Evolutionary conservation across 2,329 filamentous ascomycete genomes (phyloP).

Genomic region (Aureobasidium sp.): DNA sequence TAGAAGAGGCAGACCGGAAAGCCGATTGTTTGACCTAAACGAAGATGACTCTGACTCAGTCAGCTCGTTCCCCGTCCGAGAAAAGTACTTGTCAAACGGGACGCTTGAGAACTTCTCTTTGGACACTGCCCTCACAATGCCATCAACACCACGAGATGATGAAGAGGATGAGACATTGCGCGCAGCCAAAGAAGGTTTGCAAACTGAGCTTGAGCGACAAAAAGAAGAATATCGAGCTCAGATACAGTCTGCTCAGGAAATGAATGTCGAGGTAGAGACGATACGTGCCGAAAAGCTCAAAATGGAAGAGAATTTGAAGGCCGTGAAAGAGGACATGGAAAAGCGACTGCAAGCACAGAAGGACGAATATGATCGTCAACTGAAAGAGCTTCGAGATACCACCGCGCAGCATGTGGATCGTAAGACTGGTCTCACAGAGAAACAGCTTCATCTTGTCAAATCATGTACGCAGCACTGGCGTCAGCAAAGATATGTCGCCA

Average conservation of each 20-base stretch:
- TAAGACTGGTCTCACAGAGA: conserved; percentile 59
- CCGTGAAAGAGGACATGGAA: conserved; percentile 83
- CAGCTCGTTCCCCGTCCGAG: conserved; percentile 77
- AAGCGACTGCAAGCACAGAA: conserved; percentile 76
- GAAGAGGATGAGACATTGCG: conserved; percentile 72
- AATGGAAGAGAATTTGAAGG: conserved; percentile 75
- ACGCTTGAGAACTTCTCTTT: conserved; percentile 86
- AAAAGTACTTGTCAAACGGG: conserved; percentile 93
- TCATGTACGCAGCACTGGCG: conserved; percentile 68
- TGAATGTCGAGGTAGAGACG: conserved; percentile 73
- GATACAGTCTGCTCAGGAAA: conserved; percentile 66
- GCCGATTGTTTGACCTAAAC: conserved; percentile 44
- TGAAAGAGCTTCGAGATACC: conserved; percentile 63
- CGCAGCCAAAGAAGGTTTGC: conserved; percentile 73
- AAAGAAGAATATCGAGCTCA: conserved; percentile 77
- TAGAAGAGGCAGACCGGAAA: conserved; percentile 60
- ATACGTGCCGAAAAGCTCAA: conserved; percentile 72
- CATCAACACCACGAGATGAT: conserved; percentile 75
- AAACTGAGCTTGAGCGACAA: conserved; percentile 72
- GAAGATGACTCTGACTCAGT: conserved; percentile 78
- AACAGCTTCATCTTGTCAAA: conserved; percentile 65
- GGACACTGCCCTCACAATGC: conserved; percentile 89
- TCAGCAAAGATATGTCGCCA: conserved; percentile 77
- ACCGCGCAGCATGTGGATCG: conserved; percentile 42
- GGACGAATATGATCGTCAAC: conserved; percentile 74